Base-by-base conservation (phyloP, 495 filamentous ascomycete species). In the Talaromyces borbonicus region DNA sequence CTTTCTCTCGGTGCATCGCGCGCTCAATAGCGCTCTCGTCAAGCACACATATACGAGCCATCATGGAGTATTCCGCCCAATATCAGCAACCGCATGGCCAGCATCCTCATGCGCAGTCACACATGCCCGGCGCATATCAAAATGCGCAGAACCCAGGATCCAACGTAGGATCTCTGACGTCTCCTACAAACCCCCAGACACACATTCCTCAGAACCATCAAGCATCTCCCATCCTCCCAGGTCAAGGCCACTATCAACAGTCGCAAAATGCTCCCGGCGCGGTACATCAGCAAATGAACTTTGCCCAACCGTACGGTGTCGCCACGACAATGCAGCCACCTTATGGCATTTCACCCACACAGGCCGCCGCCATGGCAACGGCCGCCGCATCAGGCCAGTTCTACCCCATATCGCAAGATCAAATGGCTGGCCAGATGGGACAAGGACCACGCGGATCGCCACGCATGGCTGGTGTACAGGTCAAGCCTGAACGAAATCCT, bases 71-170 rank as follows among this genome's bases (percentile, higher is more conserved):
- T 48, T 63, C 69, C 48, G 58, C 69, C 40, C 72, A 75, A 54
- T 72, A 74, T 60, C 73, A 75, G 61, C 70, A 74, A 56, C 59
- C 69, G 51, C 74, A 74, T 58, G 71, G 66, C 55, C 72, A 75
- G 61, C 72, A 75, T 49, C 66, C 72, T 9, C 73, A 77, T 52
- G 63, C 71, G 20, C 50, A 65, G 19, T 65, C 72, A 31, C 73
- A 77, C 50, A 67, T 76, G 47, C 51, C 71, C 47, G 68, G 63
- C 33, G 57, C 63, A 19, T 76, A 74, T 49, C 69, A 71, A 56
- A 56, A 60, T 42, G 64, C 71, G 22, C 71, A 62, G 26, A 73
- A 72, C 43, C 50, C 70, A 27, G 69, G 69, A 29, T 49, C 65
- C 22, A 54, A 62, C 22, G 69, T 72, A 26, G 68, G 69, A 31